These are phyloP conservation scores for Phytophthora multivora DNA, from an alignment of 352 stramenopile genomes.

Conservation along the genomic window DNA sequence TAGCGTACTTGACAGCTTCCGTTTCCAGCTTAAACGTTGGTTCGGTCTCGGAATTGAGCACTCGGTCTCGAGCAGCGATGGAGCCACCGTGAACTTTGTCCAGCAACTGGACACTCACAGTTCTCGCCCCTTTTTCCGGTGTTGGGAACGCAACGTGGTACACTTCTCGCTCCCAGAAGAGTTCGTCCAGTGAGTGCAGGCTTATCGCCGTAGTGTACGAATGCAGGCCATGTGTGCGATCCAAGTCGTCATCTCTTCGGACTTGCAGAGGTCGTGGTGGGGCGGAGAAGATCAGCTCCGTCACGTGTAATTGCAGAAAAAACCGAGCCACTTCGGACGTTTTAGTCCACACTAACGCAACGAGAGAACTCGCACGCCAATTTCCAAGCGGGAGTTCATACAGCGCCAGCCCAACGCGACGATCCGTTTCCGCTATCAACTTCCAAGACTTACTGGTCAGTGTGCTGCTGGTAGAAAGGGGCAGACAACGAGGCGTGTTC, in stretches of 20 bases:
- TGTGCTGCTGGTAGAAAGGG: constrained; percentile 14
- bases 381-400: constrained; percentile 53
- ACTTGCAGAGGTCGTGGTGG: constrained; percentile 40
- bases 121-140: constrained; percentile 1
- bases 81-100: constrained; percentile 36
- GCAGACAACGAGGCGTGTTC: constrained; percentile 12
- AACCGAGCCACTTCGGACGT: constrained; percentile 46
- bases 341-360: constrained; percentile 58
- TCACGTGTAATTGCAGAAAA: constrained; percentile 54
- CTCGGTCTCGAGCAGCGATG: constrained; percentile 43
- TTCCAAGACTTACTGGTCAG: constrained; percentile 35
- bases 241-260: constrained; percentile 46
- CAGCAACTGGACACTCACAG: constrained; percentile 32
- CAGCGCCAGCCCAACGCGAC: constrained; percentile 49
- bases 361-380: constrained; percentile 46
- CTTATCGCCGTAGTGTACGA: constrained; percentile 55
- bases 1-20: constrained; percentile 44
- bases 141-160: constrained; percentile 46
- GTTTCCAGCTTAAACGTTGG: constrained; percentile 37
- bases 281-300: constrained; percentile 51
- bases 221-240: constrained; percentile 42
- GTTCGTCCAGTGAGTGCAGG: constrained; percentile 44
- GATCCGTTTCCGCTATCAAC: constrained; percentile 41
- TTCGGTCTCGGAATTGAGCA: constrained; percentile 31
- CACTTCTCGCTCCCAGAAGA: constrained; percentile 60